Percentiles rank a stretch among this genome's conserved stretches.
phyloP scores from a whole-genome alignment of 148 eudicot genomes.

The Rhododendron kiyosumense region DNA sequence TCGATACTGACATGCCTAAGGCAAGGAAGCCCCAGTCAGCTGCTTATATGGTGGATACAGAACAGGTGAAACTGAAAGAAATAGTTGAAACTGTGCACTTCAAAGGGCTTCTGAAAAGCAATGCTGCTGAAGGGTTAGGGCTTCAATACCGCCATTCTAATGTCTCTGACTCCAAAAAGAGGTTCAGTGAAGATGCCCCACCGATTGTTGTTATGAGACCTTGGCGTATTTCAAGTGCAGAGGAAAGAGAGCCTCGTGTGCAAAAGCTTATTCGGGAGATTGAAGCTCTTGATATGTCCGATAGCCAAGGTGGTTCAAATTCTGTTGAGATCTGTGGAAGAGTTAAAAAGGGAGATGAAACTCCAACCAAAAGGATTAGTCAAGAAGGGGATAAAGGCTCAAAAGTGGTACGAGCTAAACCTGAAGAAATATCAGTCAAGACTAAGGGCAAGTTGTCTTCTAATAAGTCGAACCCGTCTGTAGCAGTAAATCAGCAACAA shows the following conservation, averaged over 20 bases:
- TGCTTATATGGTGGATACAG: constrained; percentile 26
- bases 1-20: constrained; percentile 48
- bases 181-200: constrained; percentile 26
- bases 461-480: constrained; percentile 23
- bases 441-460: constrained; percentile 22
- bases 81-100: constrained; percentile 47
- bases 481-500: constrained; percentile 20
- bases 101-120: constrained; percentile 41
- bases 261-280: constrained; percentile 16
- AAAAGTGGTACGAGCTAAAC: constrained; percentile 11
- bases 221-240: constrained; percentile 16
- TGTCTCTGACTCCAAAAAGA: constrained; percentile 3
- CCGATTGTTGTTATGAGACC: constrained; percentile 76
- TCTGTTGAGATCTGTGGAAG: constrained; percentile 24
- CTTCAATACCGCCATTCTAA: constrained; percentile 15
- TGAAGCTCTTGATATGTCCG: constrained; percentile 1
- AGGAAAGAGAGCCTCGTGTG: constrained; percentile 16
- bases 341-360: constrained; percentile 11
- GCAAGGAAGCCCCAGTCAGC: constrained; percentile 32
- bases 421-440: constrained; percentile 14
- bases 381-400: constrained; percentile 13
- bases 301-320: constrained; percentile 11
- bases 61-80: constrained; percentile 44
- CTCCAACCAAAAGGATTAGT: constrained; percentile 8
- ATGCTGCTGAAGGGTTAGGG: constrained; percentile 9